These are phyloP conservation scores for Orobanche coerulescens DNA, from an alignment of 257 asterid species.

Conservation along the genomic window DNA sequence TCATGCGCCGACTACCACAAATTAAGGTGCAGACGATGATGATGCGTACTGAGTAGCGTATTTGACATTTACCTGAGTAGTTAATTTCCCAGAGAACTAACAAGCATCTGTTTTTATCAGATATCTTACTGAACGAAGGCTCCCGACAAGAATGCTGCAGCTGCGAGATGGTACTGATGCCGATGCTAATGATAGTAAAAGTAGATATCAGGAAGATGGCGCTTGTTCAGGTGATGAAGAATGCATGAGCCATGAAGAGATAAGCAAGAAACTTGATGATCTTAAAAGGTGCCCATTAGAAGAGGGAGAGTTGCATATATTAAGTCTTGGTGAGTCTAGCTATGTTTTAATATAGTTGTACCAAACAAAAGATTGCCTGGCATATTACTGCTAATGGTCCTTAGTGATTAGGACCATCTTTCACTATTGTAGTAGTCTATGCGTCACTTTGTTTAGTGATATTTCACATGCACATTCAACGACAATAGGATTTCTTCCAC, in stretches of 20 bases:
- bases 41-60: no score
- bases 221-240: constrained; percentile 48
- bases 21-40: no score
- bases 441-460: constrained; percentile 14
- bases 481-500: not conserved
- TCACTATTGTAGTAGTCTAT: not conserved
- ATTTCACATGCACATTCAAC: constrained; percentile 9
- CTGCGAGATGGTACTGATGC: constrained; percentile 46
- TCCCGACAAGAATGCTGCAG: constrained; percentile 67
- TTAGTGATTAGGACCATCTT: constrained; percentile 18
- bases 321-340: constrained; percentile 56
- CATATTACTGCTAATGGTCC: constrained; percentile 6
- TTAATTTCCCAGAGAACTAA: constrained; percentile 6
- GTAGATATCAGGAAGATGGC: constrained; percentile 45
- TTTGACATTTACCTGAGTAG: constrained; percentile 8
- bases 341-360: constrained; percentile 8
- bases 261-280: constrained; percentile 47
- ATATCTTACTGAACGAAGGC: constrained; percentile 76
- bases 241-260: constrained; percentile 41
- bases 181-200: constrained; percentile 33
- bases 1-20: no score
- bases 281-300: constrained; percentile 54
- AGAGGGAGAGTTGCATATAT: constrained; percentile 57
- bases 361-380: constrained; percentile 3
- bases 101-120: constrained; percentile 35